phyloP scores from a whole-genome alignment of 257 asterid genomes.

The Fraxinus anomala region DNA sequence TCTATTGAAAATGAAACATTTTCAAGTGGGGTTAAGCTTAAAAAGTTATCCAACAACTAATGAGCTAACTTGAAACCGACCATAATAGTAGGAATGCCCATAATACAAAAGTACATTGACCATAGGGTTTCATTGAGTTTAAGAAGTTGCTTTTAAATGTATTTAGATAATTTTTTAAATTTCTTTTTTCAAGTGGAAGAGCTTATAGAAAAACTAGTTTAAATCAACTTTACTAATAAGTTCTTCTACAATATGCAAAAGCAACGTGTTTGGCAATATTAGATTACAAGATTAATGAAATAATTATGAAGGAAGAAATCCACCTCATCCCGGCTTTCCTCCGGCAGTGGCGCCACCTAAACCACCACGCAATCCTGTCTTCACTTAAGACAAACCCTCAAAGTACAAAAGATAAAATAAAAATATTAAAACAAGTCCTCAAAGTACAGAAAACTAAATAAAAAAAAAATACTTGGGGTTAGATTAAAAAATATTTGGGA shows the following conservation, averaged over 20 bases:
- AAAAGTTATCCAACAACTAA: neutral
- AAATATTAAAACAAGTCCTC: neutral
- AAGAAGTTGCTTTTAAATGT: no score
- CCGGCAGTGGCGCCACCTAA: constrained; percentile 39
- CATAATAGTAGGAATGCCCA: no score
- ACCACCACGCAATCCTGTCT: constrained; percentile 49
- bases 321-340: constrained; percentile 36
- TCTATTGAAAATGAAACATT: neutral
- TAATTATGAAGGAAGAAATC: constrained; percentile 26
- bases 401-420: constrained; percentile 24
- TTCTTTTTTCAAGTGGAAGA: no score
- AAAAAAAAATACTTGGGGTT: constrained; percentile 20
- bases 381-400: constrained; percentile 49
- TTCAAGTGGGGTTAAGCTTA: neutral
- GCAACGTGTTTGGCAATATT: constrained; percentile 31
- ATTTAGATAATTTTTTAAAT: no score
- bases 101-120: no score
- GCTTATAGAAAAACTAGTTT: no score
- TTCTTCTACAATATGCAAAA: no score
- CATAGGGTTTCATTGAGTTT: no score
- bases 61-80: neutral
- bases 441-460: neutral
- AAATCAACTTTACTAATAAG: no score
- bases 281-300: constrained; percentile 19
- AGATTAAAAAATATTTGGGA: constrained; percentile 29